A percentile compares a stretch with the other conserved stretches of the same genome.
Conservation (phyloP, 345 rosid species). For the Melaleuca alternifolia region DNA sequence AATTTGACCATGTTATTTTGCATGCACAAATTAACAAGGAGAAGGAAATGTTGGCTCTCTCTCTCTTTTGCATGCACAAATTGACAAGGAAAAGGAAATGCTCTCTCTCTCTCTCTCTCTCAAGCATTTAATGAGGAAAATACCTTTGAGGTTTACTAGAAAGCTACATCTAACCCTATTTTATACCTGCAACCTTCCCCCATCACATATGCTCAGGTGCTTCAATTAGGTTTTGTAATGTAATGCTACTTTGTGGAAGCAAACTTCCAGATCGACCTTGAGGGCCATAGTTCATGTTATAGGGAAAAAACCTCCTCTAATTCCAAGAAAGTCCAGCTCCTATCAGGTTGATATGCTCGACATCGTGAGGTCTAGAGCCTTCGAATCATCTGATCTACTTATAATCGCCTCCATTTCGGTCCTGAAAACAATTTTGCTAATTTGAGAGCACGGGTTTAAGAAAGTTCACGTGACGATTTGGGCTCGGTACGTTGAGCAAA, state of each 20-base stretch:
- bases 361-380: not conserved
- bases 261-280: not conserved
- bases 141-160: not conserved
- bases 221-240: not conserved
- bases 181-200: not conserved
- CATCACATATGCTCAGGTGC: not conserved
- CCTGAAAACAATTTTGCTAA: not conserved
- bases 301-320: not conserved
- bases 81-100: too few species aligned
- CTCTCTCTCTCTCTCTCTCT: not conserved
- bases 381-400: not conserved
- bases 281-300: not conserved
- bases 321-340: not conserved
- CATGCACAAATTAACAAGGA: not conserved
- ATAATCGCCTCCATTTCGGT: accelerated
- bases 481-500: not conserved
- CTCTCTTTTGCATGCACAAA: too few species aligned
- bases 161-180: not conserved
- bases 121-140: not conserved
- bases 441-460: not conserved
- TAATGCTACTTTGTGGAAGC: not conserved
- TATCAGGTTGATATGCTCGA: not conserved
- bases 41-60: not conserved
- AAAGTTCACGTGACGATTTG: not conserved
- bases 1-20: not conserved